Conservation (phyloP, 2,329 filamentous ascomycete species). For the Colletotrichum endophyticum region DNA sequence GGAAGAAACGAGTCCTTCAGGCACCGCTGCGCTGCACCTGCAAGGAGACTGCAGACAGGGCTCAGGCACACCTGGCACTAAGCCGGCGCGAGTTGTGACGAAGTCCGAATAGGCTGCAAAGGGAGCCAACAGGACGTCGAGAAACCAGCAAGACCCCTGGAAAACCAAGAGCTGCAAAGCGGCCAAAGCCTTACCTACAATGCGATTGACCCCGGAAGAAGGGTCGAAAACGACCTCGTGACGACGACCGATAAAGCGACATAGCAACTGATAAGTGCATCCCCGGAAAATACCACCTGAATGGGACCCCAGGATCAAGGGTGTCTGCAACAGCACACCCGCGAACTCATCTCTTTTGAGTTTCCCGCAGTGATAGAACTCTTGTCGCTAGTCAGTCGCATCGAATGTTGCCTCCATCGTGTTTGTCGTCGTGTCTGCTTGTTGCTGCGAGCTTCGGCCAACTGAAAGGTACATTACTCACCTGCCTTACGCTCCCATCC, state of each 20-base stretch:
- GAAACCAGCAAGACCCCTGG: background rate
- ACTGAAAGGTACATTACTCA: slow-evolving; percentile 7
- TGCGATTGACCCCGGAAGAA: background rate
- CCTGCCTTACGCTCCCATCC: background rate
- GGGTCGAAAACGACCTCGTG: background rate
- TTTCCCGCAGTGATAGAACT: background rate
- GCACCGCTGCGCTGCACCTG: background rate
- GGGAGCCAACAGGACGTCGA: background rate
- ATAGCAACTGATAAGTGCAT: background rate
- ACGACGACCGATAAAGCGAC: background rate
- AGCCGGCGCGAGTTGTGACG: background rate
- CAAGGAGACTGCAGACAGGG: slow-evolving; percentile 1
- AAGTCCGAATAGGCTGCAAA: background rate
- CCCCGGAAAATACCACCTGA: slow-evolving; percentile 17
- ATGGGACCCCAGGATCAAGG: slow-evolving; percentile 13
- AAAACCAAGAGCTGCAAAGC: background rate
- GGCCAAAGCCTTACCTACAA: background rate
- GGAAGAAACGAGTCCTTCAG: background rate
- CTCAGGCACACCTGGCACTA: background rate
- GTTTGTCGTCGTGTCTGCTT: background rate
- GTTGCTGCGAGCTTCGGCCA: background rate
- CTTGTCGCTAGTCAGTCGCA: background rate
- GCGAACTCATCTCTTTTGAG: slow-evolving; percentile 10
- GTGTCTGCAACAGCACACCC: background rate
- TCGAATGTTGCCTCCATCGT: background rate